Percentiles rank a stretch among this genome's conserved stretches.
Evolutionary conservation across 2,329 filamentous ascomycete genomes (phyloP).

Genomic region (Fusarium pininemorale): DNA sequence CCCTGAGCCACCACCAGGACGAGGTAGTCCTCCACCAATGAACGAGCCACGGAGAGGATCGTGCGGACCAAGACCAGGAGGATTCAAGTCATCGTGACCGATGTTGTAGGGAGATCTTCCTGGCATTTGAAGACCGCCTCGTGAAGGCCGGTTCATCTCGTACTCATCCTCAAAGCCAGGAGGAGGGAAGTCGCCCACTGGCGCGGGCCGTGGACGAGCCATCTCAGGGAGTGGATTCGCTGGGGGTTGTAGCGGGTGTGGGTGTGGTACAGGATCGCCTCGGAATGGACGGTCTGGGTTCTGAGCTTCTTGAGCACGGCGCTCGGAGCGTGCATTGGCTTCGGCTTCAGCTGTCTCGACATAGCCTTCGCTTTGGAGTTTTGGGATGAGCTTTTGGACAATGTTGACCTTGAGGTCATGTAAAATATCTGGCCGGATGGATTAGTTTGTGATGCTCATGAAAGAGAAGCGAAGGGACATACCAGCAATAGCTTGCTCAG

Average conservation of each 20-base stretch:
- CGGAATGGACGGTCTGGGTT: constrained; percentile 46
- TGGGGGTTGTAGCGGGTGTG: constrained; percentile 71
- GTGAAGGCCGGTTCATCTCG: constrained; percentile 74
- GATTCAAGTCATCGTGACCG: constrained; percentile 88
- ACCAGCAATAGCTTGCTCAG: constrained; percentile 69
- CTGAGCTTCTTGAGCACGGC: constrained; percentile 53
- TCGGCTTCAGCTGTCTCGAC: constrained; percentile 65
- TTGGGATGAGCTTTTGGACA: constrained; percentile 84
- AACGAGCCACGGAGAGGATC: constrained; percentile 80
- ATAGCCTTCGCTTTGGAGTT: constrained; percentile 80
- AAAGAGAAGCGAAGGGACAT: not conserved
- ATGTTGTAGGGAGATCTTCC: constrained; percentile 72
- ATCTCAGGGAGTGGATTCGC: constrained; percentile 71
- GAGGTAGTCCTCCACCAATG: constrained; percentile 66
- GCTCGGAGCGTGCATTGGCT: constrained; percentile 52
- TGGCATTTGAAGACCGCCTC: constrained; percentile 45
- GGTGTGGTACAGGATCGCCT: constrained; percentile 60
- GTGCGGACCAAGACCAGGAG: constrained; percentile 83
- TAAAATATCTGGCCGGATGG: constrained; percentile 64
- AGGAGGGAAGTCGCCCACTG: constrained; percentile 79
- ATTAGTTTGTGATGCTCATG: not conserved
- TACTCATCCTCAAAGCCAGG: constrained; percentile 95
- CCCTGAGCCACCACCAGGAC: constrained; percentile 73
- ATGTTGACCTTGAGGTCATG: constrained; percentile 79
- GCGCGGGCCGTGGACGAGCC: constrained; percentile 66